Percentiles rank a stretch among this genome's conserved stretches.
Conservation (phyloP, 768 basidiomycete genomes). For the Rhizopogon salebrosus region DNA sequence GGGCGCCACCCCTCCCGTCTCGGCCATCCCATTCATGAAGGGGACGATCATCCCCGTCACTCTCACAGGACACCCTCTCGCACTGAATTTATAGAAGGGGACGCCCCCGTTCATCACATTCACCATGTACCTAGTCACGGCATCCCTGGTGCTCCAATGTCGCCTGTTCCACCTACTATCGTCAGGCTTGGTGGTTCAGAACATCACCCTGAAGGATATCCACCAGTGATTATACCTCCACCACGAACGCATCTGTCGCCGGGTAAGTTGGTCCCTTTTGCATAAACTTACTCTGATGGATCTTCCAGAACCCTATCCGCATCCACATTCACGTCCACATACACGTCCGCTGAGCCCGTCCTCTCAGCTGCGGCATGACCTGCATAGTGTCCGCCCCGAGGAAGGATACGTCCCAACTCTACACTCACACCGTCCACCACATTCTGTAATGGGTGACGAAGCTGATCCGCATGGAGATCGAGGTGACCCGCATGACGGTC, state of each 20-base stretch:
- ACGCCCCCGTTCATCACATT: slow-evolving; percentile 1
- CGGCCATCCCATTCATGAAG: slow-evolving; percentile 7
- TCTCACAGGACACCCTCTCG: not conserved
- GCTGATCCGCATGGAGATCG: not conserved
- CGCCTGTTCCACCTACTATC: slow-evolving; percentile 23
- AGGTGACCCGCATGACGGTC: not conserved
- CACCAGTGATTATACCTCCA: not conserved
- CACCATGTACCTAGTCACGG: not conserved
- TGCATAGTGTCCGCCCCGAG: slow-evolving; percentile 6
- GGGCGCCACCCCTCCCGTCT: slow-evolving; percentile 6
- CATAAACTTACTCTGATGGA: not conserved
- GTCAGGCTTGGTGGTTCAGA: slow-evolving; percentile 21
- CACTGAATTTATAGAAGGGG: slow-evolving; percentile 10
- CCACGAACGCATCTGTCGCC: not conserved
- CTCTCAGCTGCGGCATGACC: slow-evolving; percentile 3
- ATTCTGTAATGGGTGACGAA: not conserved
- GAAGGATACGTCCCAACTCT: slow-evolving; percentile 11
- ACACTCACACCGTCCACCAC: slow-evolving; percentile 3
- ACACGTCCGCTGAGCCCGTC: slow-evolving; percentile 9
- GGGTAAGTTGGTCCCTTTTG: slow-evolving; percentile 10
- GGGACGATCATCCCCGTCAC: slow-evolving; percentile 13
- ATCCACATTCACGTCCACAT: too few species aligned
- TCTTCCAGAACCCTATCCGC: slow-evolving; percentile 11
- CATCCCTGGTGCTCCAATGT: slow-evolving; percentile 6
- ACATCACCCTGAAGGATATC: not conserved